Conservation (phyloP, 352 stramenopile genomes). For the Globisporangium okanoganense region DNA sequence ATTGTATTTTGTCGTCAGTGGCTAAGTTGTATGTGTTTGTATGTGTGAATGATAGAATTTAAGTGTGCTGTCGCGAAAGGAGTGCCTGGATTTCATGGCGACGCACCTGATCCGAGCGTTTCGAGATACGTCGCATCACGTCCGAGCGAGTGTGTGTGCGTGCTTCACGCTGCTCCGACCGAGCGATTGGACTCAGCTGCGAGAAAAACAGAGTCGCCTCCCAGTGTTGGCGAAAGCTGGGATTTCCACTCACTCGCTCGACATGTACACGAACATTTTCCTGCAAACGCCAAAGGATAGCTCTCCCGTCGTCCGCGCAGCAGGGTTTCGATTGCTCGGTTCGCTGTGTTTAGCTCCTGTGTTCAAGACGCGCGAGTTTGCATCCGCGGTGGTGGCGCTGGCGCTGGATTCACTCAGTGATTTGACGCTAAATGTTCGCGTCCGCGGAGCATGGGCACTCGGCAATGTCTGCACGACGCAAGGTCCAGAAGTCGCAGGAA, state of each 20-base stretch:
- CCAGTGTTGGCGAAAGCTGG: slow-evolving; percentile 23
- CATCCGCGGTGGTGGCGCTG: slow-evolving; percentile 50
- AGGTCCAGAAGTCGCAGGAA: slow-evolving; percentile 49
- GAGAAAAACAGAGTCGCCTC: slow-evolving; percentile 38
- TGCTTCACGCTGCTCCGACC: slow-evolving; percentile 81
- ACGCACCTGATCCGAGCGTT: slow-evolving; percentile 81
- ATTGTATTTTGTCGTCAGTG: background rate
- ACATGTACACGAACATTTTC: slow-evolving; percentile 72
- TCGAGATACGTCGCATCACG: slow-evolving; percentile 82
- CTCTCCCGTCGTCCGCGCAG: slow-evolving; percentile 75
- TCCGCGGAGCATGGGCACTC: slow-evolving; percentile 78
- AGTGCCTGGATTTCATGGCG: slow-evolving; percentile 74
- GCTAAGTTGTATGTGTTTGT: background rate
- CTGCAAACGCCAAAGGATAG: slow-evolving; percentile 73
- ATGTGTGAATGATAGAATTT: background rate
- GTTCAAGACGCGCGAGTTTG: slow-evolving; percentile 76
- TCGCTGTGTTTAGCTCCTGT: slow-evolving; percentile 66
- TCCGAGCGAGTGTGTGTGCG: slow-evolving; percentile 81
- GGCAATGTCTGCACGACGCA: slow-evolving; percentile 83
- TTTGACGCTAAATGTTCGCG: slow-evolving; percentile 81
- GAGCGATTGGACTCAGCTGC: slow-evolving; percentile 59
- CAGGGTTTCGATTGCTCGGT: slow-evolving; percentile 72
- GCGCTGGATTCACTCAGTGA: slow-evolving; percentile 67
- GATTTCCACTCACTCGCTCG: slow-evolving; percentile 30
- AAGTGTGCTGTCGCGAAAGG: slow-evolving; percentile 28